Base-by-base conservation (phyloP, 805 yeast genomes). In the Metschnikowia cerradonensis region DNA sequence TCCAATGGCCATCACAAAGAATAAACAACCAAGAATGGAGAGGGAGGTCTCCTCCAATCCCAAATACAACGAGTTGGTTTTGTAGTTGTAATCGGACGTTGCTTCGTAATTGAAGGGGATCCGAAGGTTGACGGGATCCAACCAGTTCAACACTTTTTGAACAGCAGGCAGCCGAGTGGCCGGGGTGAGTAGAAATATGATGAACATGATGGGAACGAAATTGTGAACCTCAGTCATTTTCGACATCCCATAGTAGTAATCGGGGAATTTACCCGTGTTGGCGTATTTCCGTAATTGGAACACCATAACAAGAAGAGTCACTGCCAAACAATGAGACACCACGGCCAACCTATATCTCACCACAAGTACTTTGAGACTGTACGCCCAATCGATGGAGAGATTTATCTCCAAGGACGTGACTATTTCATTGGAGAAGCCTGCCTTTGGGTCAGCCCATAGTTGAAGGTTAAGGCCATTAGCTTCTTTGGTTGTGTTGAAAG, bases 291-390 rank as follows among this genome's bases (percentile, higher is more conserved):
- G 59, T 47, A 86, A 70, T 63, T 91, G 97, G 19, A 81, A 59
- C 2, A 79, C 59, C 41, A 86, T 56, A 0, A 79, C 77, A 15
- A 81, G 50, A 0, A 81, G 66, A 1, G 84, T 75, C 15, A 87
- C 70, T 37, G 82, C 80, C 1, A 85, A 72, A 3, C 96, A 90
- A 48, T 87, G 76, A 1, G 90, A 77, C 3, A 88, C 84, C 38
- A 86, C 70, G 1, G 88, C 81, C 13, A 92, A 75, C 60, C 99
- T 76, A 66, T 87, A 92, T 50, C 96, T 75, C 57, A 90, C 72
- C 4, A 88, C 84, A 43, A 91, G 67, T 55, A 86, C 74, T 50
- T 83, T 85, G 52, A 91, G 66, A 36, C 92, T 84, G 31, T 77
- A 73, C 41, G 78, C 58, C 62, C 81, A 66, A 64, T 87, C 86